Base-by-base conservation (phyloP, 495 filamentous ascomycete genomes). In the Filosporella fistucella region DNA sequence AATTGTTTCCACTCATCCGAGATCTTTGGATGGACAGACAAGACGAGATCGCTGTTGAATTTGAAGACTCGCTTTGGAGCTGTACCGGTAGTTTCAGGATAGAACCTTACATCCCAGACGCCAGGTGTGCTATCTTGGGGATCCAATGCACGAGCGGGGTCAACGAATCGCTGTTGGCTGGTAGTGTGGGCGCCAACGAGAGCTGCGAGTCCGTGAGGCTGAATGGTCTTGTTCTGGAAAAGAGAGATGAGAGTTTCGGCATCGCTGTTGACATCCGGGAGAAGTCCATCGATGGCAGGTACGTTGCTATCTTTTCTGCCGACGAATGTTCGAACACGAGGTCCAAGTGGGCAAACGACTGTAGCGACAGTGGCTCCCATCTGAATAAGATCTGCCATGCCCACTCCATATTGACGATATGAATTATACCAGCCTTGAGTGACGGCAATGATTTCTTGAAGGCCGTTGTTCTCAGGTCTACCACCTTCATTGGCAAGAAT, bases 141-240 rank as follows among this genome's bases (percentile, higher is more conserved):
- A 33, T 64, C 63, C 18, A 54, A 55, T 17, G 48, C 35, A 16
- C 60, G 56, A 18, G 58, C 41, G 2, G 60, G 35, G 53, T 77
- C 61, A 23, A 71, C 64, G 49, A 69, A 70, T 21, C 57, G 63
- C 51, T 77, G 72, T 46, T 63, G 64, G 35, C 61, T 59, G 11
- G 63, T 63, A 4, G 69, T 70, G 57, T 78, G 75, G 0, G 75
- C 71, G 21, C 75, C 75, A 1, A 78, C 56, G 5, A 78, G 61
- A 0, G 74, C 73, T 0, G 69, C 68, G 1, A 77, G 60, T 35
- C 66, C 69, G 26, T 57, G 53, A 5, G 70, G 48, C 20, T 63
- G 57, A 52, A 78, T 70, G 0, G 74, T 76, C 61, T 78, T 78
- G 21, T 63, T 62, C 11, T 47, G 47, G 57, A 75, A 78, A 5